Percentiles rank a stretch among this genome's conserved stretches.
These are phyloP conservation scores for Brassica nigra DNA, from an alignment of 345 rosid genomes.

Conservation along the genomic window DNA sequence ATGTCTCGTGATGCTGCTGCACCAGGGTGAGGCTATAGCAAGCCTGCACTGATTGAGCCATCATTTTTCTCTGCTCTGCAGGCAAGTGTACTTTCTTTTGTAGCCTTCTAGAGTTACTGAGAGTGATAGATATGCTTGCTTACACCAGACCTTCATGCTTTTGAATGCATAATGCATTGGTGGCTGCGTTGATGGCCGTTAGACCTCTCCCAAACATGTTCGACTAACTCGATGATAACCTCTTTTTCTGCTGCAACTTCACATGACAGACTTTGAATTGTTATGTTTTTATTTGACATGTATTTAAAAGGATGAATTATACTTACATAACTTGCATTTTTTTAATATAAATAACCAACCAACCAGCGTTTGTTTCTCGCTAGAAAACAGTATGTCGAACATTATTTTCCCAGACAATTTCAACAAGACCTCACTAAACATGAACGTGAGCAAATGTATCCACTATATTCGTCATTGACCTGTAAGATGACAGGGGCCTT, in stretches of 20 bases:
- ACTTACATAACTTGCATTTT: neutral
- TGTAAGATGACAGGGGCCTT: constrained; percentile 9
- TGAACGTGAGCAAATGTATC: neutral
- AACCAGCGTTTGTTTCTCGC: neutral
- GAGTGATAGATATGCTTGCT: constrained; percentile 7
- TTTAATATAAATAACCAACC: neutral
- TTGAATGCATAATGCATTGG: neutral
- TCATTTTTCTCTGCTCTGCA: constrained; percentile 79
- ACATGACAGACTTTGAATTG: neutral
- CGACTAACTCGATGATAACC: too few species aligned
- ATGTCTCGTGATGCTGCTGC: too few species aligned
- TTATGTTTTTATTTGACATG: neutral
- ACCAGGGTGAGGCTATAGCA: constrained; percentile 50
- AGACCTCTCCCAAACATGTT: too few species aligned
- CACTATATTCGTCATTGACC: neutral
- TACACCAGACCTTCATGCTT: neutral
- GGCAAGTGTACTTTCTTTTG: constrained; percentile 44
- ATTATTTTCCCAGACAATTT: too few species aligned
- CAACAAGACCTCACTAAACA: neutral
- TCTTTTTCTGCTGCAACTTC: too few species aligned
- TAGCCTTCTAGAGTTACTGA: neutral
- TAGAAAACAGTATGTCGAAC: too few species aligned
- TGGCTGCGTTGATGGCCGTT: too few species aligned
- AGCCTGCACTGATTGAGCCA: constrained; percentile 90
- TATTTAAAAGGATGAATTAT: neutral